A percentile compares a stretch with the other conserved stretches of the same genome.
These are phyloP conservation scores for Chenopodium suecicum DNA, from an alignment of 148 eudicot species.

Conservation along the genomic window DNA sequence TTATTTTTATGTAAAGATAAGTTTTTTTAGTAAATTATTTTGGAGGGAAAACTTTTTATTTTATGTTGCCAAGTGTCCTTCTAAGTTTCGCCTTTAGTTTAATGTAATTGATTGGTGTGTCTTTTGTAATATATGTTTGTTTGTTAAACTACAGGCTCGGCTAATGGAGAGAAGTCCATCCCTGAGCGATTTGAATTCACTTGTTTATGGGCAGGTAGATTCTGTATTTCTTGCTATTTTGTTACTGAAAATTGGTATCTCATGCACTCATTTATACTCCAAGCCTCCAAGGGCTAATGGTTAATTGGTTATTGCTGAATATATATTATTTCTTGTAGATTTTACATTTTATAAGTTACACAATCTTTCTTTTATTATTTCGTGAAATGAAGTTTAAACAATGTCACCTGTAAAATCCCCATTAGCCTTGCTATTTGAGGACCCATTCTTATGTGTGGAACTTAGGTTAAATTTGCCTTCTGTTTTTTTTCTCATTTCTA, in stretches of 20 bases:
- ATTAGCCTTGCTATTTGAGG: neutral
- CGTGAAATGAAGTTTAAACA: neutral
- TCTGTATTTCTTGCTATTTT: constrained; percentile 4
- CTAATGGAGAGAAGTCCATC: constrained; percentile 89
- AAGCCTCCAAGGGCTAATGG: neutral
- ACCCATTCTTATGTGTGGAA: neutral
- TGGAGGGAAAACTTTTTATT: too few species aligned
- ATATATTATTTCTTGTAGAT: neutral
- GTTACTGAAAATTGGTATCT: neutral
- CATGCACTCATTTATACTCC: neutral
- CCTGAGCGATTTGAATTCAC: constrained; percentile 80
- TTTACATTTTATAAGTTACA: neutral
- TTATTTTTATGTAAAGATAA: too few species aligned
- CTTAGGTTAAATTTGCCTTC: neutral
- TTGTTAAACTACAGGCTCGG: constrained; percentile 57
- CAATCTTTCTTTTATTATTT: neutral
- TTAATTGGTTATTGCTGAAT: neutral
- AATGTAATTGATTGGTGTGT: neutral
- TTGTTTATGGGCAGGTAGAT: constrained; percentile 88
- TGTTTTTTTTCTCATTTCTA: constrained; percentile 6
- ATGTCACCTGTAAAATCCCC: neutral
- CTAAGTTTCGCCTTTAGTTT: too few species aligned
- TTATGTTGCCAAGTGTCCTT: too few species aligned
- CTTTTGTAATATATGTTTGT: neutral
- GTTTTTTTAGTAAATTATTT: too few species aligned